Conservation (phyloP, 257 asterid genomes). For the Striga asiatica region DNA sequence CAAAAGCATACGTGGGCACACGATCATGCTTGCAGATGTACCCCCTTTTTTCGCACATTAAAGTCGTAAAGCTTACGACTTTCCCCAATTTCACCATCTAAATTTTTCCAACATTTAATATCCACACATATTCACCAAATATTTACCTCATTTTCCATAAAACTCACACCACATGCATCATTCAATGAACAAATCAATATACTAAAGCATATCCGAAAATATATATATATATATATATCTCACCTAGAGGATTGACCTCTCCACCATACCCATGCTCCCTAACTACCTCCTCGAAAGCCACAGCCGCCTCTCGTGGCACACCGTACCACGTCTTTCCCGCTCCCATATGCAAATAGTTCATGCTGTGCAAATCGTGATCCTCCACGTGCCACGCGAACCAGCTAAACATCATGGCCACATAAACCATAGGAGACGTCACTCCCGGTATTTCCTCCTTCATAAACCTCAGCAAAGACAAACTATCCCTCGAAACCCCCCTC, state of each 20-base stretch:
- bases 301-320: slow-evolving; percentile 88
- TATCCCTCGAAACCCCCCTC: slow-evolving; percentile 92
- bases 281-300: slow-evolving; percentile 89
- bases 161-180: neutral
- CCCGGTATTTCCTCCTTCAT: slow-evolving; percentile 99
- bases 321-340: slow-evolving; percentile 98
- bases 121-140: neutral
- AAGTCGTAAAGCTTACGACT: neutral
- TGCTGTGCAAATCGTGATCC: slow-evolving; percentile 98
- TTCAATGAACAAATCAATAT: neutral
- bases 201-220: slow-evolving; percentile 3
- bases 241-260: slow-evolving; percentile 93
- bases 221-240: no score
- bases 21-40: neutral
- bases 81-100: neutral
- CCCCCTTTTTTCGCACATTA: neutral
- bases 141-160: neutral
- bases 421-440: slow-evolving; percentile 97
- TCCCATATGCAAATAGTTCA: slow-evolving; percentile 87
- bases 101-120: neutral
- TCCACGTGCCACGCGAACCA: slow-evolving; percentile 99
- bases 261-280: slow-evolving; percentile 96
- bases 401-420: slow-evolving; percentile 97
- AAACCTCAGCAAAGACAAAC: slow-evolving; percentile 69
- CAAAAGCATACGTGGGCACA: neutral